Base-by-base conservation (phyloP, 1,284 basidiomycete genomes). In the Ustilago trichophora region DNA sequence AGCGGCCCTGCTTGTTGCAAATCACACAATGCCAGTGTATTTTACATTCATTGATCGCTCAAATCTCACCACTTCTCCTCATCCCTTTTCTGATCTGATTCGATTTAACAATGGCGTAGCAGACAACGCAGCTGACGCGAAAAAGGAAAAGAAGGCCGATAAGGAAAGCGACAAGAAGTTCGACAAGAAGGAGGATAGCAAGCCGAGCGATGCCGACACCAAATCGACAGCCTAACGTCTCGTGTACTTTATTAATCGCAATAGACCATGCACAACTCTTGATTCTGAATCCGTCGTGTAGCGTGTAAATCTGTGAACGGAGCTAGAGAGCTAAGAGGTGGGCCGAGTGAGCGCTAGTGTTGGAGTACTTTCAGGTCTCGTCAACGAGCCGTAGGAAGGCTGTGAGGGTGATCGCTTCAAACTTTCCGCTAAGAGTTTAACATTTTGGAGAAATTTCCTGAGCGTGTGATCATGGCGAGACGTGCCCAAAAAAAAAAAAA, bases 31-130 rank as follows among this genome's bases (percentile, higher is more conserved):
- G 11, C 13, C 29, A 35, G 34, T 53, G 49, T 53, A 54, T 32
- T 48, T 29, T 64, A 47, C 24, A 31, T 50, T 27, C 46, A 50
- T 31, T 32, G 26, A 18, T 32, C 40, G 60, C 60, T 50, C 40
- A 65, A 57, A 57, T 53, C 32, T 40, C 42, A 65, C 54, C 62
- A 65, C 54, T 46, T 31, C 24, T 54, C 26, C 10, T 27, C 16
- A 19, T 35, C 24, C 46, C 24, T 24, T 26, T 32, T 18, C 43
- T 25, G 25, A 18, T 27, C 13, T 29, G 27, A 8, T 29, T 7
- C 27, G 27, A 25, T 34, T 24, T 19, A 15, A 18, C 16, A 19
- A 12, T 21, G 3, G n/a, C n/a, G 3, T 21, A 34, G 43, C 53
- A 47, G 48, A 35, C 16, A 27, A 19, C 9, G 19, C 18, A 35